Evolutionary conservation across 768 basidiomycete species (phyloP), one percentile per base, ranked within the genome.

Genomic region (Polyporus arcularius): DNA sequence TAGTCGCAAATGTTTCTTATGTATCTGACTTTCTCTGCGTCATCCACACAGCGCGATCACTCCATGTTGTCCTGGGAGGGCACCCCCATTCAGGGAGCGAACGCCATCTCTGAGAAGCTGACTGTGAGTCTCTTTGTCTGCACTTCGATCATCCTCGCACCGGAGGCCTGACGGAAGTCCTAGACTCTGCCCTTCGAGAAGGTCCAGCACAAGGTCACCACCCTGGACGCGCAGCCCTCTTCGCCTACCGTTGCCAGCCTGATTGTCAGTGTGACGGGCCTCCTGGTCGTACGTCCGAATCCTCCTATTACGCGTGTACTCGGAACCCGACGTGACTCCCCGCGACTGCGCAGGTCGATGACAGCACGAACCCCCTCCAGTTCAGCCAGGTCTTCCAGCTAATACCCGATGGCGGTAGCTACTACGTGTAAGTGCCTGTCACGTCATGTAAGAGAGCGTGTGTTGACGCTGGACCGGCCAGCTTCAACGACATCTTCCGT

Each of bases 311-410:
- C 35, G 32, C 42, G 21, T 32, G 4, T 18, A 9, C 18, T 4
- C 28, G 21, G 46, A 48, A 14, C 21, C 21, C 28, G 46, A 48
- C 26, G 28, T 43, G 18, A 7, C 46, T 10, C 46, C 8, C 12
- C 14, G 46, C 21, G 12, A 10, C 1, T 9, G n/a, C 11, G 0
- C 65, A 94, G 92, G 86, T 98, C 65, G 96, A 98, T 67, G 92
- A 90, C 62, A 81, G 80, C 64, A 45, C 75, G 58, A 90, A 91
- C 66, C 86, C 92, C n/a, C 78, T 99, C 58, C 87, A 85, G 68
- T 99, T 92, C 80, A 92, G 88, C 65, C 97, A 99, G 76, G 80
- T 86, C 63, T 99, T 99, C 86, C 94, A 96, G 66, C 85, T 99
- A 59, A 81, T 92, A 55, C 88, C 85, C 30, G 92, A 96, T 2